A percentile compares a stretch with the other conserved stretches of the same genome.
Conservation (phyloP, 345 rosid species). For the Eucalyptus rudis region DNA sequence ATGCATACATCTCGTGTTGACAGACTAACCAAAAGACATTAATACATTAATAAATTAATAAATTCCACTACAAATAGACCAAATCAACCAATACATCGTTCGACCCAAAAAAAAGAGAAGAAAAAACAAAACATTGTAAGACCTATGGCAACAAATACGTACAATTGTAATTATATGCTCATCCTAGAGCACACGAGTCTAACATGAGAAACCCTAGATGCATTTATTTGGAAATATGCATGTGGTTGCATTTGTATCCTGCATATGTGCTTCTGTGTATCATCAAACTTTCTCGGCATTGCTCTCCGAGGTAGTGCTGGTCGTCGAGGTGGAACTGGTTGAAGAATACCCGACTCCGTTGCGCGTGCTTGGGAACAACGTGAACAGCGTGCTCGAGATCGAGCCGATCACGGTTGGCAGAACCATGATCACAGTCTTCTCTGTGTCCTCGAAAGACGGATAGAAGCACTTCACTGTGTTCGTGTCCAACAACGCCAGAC, state of each 20-base stretch:
- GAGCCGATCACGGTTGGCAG: conserved; percentile 63
- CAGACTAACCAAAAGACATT: not conserved
- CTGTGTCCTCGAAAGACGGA: conserved; percentile 40
- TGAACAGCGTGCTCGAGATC: conserved; percentile 28
- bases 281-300: not conserved
- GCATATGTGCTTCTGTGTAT: not conserved
- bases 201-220: not conserved
- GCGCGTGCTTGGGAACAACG: conserved; percentile 56
- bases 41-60: not conserved
- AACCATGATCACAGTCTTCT: conserved; percentile 38
- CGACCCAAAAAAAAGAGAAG: not conserved
- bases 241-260: no score
- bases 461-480: conserved; percentile 56
- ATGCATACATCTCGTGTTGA: not conserved
- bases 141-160: not conserved
- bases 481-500: conserved; percentile 40
- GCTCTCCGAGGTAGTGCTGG: not conserved
- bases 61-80: not conserved
- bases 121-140: not conserved
- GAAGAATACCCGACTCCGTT: conserved; percentile 75
- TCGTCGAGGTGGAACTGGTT: not conserved
- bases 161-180: not conserved
- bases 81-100: not conserved
- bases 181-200: not conserved
- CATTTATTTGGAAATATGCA: no score